Percentiles rank a stretch among this genome's conserved stretches.
Conservation (phyloP, 768 basidiomycete genomes). For the Kwoniella sp. region DNA sequence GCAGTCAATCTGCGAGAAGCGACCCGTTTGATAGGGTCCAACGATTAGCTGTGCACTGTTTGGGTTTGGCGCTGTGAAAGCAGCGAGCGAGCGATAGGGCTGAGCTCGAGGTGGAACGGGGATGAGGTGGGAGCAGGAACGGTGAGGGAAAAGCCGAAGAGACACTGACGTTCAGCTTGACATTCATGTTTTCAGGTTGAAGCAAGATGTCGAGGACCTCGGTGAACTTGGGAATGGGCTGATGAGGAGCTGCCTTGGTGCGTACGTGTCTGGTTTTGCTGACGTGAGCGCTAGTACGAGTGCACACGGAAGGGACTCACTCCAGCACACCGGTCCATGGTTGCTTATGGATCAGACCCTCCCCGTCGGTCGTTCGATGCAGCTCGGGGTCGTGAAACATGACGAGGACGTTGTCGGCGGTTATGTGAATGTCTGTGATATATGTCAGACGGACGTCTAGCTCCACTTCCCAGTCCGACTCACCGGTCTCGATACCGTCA, state of each 20-base stretch:
- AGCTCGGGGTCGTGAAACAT: constrained; percentile 96
- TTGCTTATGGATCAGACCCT: constrained; percentile 64
- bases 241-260: constrained; percentile 73
- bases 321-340: constrained; percentile 62
- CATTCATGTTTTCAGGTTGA: constrained; percentile 53
- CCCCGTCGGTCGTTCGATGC: constrained; percentile 72
- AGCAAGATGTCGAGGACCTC: constrained; percentile 78
- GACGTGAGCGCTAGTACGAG: neutral
- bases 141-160: neutral
- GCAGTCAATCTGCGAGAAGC: constrained; percentile 80
- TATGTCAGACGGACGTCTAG: neutral
- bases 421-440: constrained; percentile 84
- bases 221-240: constrained; percentile 82
- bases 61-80: too few species aligned
- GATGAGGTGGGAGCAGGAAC: neutral
- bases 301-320: constrained; percentile 25
- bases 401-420: constrained; percentile 75
- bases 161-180: constrained; percentile 52
- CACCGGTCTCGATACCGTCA: constrained; percentile 93
- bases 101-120: constrained; percentile 1
- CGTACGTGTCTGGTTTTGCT: constrained; percentile 64
- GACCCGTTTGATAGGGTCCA: constrained; percentile 56
- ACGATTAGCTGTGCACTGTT: constrained; percentile 10
- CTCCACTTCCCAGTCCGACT: constrained; percentile 19
- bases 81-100: neutral